These are phyloP conservation scores for Trichoderma orchidacearum DNA, from an alignment of 495 filamentous ascomycete species.

Conservation along the genomic window DNA sequence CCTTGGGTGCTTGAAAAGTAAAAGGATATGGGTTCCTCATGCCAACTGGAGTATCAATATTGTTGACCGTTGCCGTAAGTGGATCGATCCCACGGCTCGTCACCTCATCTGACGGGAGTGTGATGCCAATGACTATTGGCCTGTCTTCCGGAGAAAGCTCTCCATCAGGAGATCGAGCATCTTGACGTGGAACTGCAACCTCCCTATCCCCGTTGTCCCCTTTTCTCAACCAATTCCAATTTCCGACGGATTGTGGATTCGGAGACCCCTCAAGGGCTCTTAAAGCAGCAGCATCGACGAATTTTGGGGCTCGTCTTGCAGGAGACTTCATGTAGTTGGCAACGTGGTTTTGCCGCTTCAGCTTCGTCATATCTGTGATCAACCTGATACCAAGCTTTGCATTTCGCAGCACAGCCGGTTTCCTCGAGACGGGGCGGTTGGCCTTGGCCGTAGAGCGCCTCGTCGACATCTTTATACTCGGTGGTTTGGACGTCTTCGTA, in stretches of 20 bases:
- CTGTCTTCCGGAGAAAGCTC: conserved; percentile 65
- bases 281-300: conserved; percentile 36
- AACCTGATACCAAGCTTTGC: conserved; percentile 49
- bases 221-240: conserved; percentile 27
- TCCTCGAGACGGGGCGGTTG: conserved; percentile 28
- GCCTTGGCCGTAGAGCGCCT: conserved; percentile 18
- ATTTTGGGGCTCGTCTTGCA: conserved; percentile 21
- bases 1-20: conserved; percentile 8
- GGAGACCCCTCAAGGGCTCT: conserved; percentile 31
- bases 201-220: conserved; percentile 11
- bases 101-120: conserved; percentile 47
- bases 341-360: conserved; percentile 9
- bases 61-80: conserved; percentile 2
- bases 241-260: conserved; percentile 23
- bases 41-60: conserved; percentile 14
- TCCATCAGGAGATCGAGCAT: conserved; percentile 6
- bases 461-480: not conserved
- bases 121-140: conserved; percentile 68
- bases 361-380: conserved; percentile 41
- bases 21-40: not conserved
- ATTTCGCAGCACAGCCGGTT: conserved; percentile 40
- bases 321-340: conserved; percentile 1
- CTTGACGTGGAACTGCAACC: conserved; percentile 13
- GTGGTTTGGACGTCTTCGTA: not conserved
- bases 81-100: conserved; percentile 36